Evolutionary conservation across 768 basidiomycete genomes (phyloP).

Genomic region (Auriscalpium microsporum): DNA sequence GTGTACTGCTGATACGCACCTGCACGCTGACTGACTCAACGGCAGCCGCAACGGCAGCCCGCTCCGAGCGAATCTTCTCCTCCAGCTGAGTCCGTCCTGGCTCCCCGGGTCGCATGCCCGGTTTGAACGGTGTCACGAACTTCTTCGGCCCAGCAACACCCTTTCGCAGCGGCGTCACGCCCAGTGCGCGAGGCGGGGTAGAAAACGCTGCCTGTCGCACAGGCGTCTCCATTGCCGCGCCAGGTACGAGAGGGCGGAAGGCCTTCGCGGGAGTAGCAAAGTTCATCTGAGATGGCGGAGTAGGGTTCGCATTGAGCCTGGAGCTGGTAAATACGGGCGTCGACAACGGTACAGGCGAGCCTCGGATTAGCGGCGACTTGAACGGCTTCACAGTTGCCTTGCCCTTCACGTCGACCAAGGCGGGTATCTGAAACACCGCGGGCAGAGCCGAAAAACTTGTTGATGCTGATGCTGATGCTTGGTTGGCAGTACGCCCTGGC

Average conservation of each 20-base stretch:
- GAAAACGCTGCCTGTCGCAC: slow-evolving; percentile 1
- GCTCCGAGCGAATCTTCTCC: neutral
- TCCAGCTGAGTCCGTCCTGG: slow-evolving; percentile 24
- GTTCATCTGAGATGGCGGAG: neutral
- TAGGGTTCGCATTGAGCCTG: neutral
- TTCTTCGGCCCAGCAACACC: slow-evolving; percentile 20
- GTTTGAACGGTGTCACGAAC: slow-evolving; percentile 54
- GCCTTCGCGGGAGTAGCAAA: slow-evolving; percentile 3
- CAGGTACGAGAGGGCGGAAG: neutral
- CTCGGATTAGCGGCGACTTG: slow-evolving; percentile 8
- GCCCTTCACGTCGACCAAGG: neutral
- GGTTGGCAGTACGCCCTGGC: neutral
- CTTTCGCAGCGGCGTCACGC: neutral
- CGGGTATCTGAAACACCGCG: neutral
- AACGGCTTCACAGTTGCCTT: slow-evolving; percentile 4
- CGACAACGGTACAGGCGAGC: neutral
- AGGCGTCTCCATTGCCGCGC: neutral
- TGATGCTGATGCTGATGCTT: slow-evolving; percentile 1
- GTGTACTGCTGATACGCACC: neutral
- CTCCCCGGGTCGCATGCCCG: slow-evolving; percentile 38
- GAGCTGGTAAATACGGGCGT: neutral
- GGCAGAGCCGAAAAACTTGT: neutral
- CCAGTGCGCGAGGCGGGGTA: neutral
- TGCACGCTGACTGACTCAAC: neutral
- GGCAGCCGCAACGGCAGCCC: neutral